Evolutionary conservation across 371 early-diverging fungal genomes (phyloP).

Genomic region (Apophysomyces elegans): DNA sequence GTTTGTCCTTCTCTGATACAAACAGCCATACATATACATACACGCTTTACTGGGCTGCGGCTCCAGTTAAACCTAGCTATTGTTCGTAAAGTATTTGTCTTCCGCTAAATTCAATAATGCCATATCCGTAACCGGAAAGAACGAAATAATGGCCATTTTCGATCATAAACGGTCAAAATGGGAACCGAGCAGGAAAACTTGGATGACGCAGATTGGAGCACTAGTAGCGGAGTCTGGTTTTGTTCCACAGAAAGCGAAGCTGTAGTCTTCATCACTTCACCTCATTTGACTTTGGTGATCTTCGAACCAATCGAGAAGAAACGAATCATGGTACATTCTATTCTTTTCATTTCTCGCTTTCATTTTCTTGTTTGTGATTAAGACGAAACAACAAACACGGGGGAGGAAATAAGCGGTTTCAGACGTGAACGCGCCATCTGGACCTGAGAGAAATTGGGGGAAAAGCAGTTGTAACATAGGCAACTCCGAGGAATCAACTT

Average conservation of each 20-base stretch:
- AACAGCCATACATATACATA: neutral
- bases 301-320: slow-evolving; percentile 9
- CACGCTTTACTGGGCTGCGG: neutral
- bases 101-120: no score
- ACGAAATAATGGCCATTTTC: neutral
- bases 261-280: neutral
- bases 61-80: neutral
- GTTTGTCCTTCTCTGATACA: no score
- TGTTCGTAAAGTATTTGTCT: no score
- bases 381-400: neutral
- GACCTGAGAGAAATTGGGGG: slow-evolving; percentile 3
- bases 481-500: neutral
- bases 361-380: no score
- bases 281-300: neutral
- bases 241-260: neutral
- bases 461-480: neutral
- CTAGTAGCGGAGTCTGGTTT: neutral
- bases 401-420: neutral
- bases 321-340: neutral
- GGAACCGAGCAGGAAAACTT: no score
- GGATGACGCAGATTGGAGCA: no score
- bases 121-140: neutral
- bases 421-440: slow-evolving; percentile 1
- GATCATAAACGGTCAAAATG: neutral
- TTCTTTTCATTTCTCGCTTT: neutral